Percentiles rank a stretch among this genome's conserved stretches.
These are phyloP conservation scores for Plantago ovata DNA, from an alignment of 257 asterid species.

Conservation along the genomic window DNA sequence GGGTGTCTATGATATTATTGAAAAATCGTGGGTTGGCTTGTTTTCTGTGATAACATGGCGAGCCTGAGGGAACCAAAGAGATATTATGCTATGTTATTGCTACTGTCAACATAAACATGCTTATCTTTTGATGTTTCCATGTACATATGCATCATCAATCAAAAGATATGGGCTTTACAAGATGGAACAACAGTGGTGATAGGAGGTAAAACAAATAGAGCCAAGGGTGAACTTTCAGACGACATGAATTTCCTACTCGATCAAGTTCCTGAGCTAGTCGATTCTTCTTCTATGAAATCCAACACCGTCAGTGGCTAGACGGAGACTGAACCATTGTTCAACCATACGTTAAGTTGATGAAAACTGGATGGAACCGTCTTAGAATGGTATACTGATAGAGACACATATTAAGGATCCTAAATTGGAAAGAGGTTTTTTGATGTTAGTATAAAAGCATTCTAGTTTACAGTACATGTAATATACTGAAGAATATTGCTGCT, in stretches of 20 bases:
- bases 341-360: not conserved
- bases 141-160: conserved; percentile 2
- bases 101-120: not conserved
- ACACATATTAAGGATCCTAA: no score
- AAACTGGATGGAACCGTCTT: not conserved
- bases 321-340: conserved; percentile 3
- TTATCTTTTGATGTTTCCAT: conserved; percentile 14
- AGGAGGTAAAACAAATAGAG: conserved; percentile 85
- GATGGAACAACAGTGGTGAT: conserved; percentile 69
- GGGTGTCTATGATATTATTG: no score
- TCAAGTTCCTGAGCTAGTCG: conserved; percentile 73
- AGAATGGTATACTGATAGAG: no score
- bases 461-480: no score
- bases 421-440: no score
- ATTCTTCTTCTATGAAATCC: conserved; percentile 38
- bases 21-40: no score
- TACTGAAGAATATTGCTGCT: no score
- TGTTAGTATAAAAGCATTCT: no score
- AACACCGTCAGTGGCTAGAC: conserved; percentile 36
- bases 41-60: no score
- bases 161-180: conserved; percentile 81
- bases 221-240: conserved; percentile 72
- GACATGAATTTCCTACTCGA: conserved; percentile 63
- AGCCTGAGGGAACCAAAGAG: no score
- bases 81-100: no score